Base-by-base conservation (phyloP, 1,139 yeast genomes). In the Suhomyces chickasaworum region DNA sequence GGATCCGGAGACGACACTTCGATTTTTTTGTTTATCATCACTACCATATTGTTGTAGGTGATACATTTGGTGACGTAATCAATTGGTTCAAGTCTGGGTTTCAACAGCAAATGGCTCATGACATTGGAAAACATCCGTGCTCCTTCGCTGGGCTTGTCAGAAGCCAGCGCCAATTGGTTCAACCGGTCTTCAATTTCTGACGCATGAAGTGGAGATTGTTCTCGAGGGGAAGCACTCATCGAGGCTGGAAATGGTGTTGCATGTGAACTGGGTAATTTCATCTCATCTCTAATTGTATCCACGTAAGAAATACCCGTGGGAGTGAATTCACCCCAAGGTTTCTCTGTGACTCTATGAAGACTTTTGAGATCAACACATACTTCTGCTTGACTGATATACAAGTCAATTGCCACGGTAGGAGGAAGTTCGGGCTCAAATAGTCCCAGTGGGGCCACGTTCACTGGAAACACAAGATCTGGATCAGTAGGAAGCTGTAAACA, bases 1-100 rank as follows among this genome's bases (percentile, higher is more conserved):
- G 80, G 79, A 52, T 75, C 80, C 1, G 77, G 73, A 2, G 71
- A 63, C 27, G 69, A 64, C 0, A 74, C 78, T 52, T 75, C 79
- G 23, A 74, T 64, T 51, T 75, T 75, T 50, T 65, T 66, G 48
- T 64, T 64, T 10, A 74, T 66, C 73, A 72, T 72, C 44, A 75
- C 79, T 54, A 75, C 79, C 60, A 54, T 55, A 7, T 61, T 53
- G 51, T 71, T 63, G 56, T 69, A 75, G 2, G 79, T 74, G 33
- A 73, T 59, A 47, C 79, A 73, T 50, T 73, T 70, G 13, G 78
- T 73, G 39, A 75, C 65, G 55, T 74, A 75, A 50, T 75, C 79
- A 21, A 65, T 60, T 0, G 78, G 71, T 27, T 65, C 72, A 42
- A 64, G 59, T 44, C 61, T 69, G 8, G 67, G 71, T 39, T 61